Base-by-base conservation (phyloP, 148 eudicot genomes). In the Rheum nobile region DNA sequence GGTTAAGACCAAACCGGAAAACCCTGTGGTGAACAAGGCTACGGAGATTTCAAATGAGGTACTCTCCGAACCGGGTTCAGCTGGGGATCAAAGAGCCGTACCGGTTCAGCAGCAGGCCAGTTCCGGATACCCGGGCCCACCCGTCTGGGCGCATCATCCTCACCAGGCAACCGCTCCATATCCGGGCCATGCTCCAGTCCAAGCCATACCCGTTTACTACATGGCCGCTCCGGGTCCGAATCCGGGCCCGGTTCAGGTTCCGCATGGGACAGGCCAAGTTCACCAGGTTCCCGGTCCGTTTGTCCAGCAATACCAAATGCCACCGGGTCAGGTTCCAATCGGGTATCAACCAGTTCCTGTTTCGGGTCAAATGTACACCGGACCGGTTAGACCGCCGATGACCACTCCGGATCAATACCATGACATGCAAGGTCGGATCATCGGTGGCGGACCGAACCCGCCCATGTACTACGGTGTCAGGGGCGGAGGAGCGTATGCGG, bases 161-260 rank as follows among this genome's bases (percentile, higher is more conserved):
- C 82, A 81, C 0, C 50, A 69, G 7, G 6, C 37, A 35, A 35
- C 35, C 67, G 8, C 72, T 17, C 72, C 42, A 24, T 88, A 83
- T 35, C 86, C 55, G 37, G 69, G 75, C 21, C 84, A 78, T 4
- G n/a, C 75, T 13, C 39, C 77, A 1, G 75, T 84, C 14, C 91
- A 88, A 77, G 75, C 72, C 2, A 59, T 87, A 0, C 91, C 98
- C 2, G 85, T 94, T 41, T 94, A 94, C 71, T 94, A 94, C 47
- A 82, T 88, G 13, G 85, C 87, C 1, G 84, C 87, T 38, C 85
- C 88, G 19, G 89, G 89, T 72, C 55, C 82, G 12, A 61, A 65
- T 16, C 70, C 21, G 2, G 70, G 17, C 22, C 85, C 86, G n/a
- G 89, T 87, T 75, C 63, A 82, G 46, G 83, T 80, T n/a, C 79